Base-by-base conservation (phyloP, 192 early-diverging fungal species). In the Ambispora gerdemannii region DNA sequence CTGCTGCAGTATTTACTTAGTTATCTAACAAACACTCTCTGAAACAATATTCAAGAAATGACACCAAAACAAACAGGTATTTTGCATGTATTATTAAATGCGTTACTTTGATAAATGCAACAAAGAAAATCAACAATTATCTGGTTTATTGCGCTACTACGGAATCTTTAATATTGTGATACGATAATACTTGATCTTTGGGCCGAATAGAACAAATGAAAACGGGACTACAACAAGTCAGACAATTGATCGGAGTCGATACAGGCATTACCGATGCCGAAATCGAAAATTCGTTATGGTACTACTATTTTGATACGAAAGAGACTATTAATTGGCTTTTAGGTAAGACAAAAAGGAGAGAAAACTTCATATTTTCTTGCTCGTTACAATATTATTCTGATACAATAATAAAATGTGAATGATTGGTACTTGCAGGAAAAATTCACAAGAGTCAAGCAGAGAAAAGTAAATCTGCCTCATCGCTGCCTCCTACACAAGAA, bases 251-350 rank as follows among this genome's bases (percentile, higher is more conserved):
- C 15, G 93, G 90, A 22, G 66, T 75, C 0, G 74, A 80, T 20
- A 78, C 80, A 4, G 72, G 68, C 17, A 75, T 95, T 15, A 70
- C 83, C 20, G 81, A 85, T 67, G 75, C 80, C 49, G 86, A 90
- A 56, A 92, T 95, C 19, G 82, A 83, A 71, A 83, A 87, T 55
- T 78, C 88, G 25, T 77, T 95, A 59, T 88, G 87, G 84, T 79
- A 90, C 70, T 85, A 88, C 62, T 90, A 89, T 71, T 90, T 89
- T 76, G 87, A 95, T 70, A 75, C 77, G 17, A 80, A 84, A 34
- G 74, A 88, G 36, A 82, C 92, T 1, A 77, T 91, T 27, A 83
- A 85, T 32, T 88, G 81, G 74, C 77, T 92, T 20, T 77, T 84
- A 22, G 89, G 92, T 93, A 86, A 32, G 1, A n/a, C n/a, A n/a